These are phyloP conservation scores for Rhizopus delemar DNA, from an alignment of 371 early-diverging fungal genomes.

Conservation along the genomic window DNA sequence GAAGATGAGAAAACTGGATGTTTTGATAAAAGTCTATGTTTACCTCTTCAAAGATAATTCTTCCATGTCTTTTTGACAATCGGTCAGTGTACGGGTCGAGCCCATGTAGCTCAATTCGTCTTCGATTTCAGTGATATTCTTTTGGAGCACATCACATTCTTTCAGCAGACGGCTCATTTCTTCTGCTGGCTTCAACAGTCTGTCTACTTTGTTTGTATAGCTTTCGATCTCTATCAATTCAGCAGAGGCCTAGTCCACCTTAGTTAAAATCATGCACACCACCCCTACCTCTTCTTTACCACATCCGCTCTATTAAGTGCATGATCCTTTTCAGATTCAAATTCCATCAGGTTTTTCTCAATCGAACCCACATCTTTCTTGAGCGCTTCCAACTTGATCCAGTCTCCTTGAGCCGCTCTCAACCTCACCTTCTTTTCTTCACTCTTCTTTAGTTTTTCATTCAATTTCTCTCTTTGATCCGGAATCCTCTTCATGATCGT, in stretches of 20 bases:
- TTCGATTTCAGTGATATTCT: slow-evolving; percentile 55
- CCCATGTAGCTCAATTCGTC: slow-evolving; percentile 62
- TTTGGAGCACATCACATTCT: slow-evolving; percentile 37
- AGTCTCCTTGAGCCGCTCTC: slow-evolving; percentile 11
- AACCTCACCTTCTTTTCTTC: slow-evolving; percentile 26
- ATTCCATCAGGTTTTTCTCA: neutral
- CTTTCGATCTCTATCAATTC: slow-evolving; percentile 17
- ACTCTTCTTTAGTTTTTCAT: slow-evolving; percentile 36
- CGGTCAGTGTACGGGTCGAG: slow-evolving; percentile 64
- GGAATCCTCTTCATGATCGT: slow-evolving; percentile 4
- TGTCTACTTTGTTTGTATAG: slow-evolving; percentile 19
- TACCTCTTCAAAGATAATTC: slow-evolving; percentile 52
- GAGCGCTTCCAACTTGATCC: slow-evolving; percentile 17
- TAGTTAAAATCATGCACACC: neutral
- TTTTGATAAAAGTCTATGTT: neutral
- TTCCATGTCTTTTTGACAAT: slow-evolving; percentile 67
- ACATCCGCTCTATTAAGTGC: slow-evolving; percentile 7
- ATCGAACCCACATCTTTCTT: slow-evolving; percentile 13
- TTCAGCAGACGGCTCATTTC: slow-evolving; percentile 38
- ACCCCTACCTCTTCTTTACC: slow-evolving; percentile 2
- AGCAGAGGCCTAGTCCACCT: slow-evolving; percentile 7
- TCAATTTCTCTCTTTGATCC: slow-evolving; percentile 17
- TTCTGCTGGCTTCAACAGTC: slow-evolving; percentile 32
- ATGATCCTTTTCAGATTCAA: slow-evolving; percentile 5
- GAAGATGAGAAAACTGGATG: neutral